Percentiles rank a stretch among this genome's conserved stretches.
These are phyloP conservation scores for Colletotrichum coccodes DNA, from an alignment of 2,329 filamentous ascomycete genomes.

Conservation along the genomic window DNA sequence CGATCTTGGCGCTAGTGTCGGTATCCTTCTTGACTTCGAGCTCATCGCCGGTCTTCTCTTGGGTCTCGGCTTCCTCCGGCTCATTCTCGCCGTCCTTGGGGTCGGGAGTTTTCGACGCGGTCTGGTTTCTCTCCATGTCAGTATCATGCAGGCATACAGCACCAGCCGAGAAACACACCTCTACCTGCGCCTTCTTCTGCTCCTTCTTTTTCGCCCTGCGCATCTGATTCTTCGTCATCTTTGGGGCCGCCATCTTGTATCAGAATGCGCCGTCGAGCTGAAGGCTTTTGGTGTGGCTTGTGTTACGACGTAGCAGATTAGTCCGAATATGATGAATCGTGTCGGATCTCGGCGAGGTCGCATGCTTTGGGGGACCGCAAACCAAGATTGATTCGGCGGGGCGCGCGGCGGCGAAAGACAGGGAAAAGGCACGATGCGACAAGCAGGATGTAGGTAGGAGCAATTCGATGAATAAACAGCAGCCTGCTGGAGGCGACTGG, in stretches of 20 bases:
- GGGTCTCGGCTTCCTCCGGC: constrained; percentile 37
- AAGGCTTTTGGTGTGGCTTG: constrained; percentile 37
- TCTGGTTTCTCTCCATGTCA: constrained; percentile 8
- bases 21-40: constrained; percentile 55
- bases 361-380: constrained; percentile 25
- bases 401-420: background rate
- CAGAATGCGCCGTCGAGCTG: constrained; percentile 31
- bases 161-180: constrained; percentile 49
- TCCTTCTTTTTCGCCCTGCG: constrained; percentile 95
- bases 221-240: constrained; percentile 94
- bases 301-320: constrained; percentile 48
- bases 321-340: constrained; percentile 46
- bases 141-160: background rate
- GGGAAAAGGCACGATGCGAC: background rate
- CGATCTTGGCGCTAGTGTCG: constrained; percentile 45
- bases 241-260: constrained; percentile 69
- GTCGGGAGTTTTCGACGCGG: constrained; percentile 34
- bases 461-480: background rate
- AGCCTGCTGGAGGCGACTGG: constrained; percentile 21
- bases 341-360: constrained; percentile 45
- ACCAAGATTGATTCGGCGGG: background rate
- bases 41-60: constrained; percentile 44
- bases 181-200: constrained; percentile 75
- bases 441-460: background rate
- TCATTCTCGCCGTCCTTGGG: constrained; percentile 39